These are phyloP conservation scores for Calonectria pauciramosa DNA, from an alignment of 2,329 filamentous ascomycete species.

Conservation along the genomic window DNA sequence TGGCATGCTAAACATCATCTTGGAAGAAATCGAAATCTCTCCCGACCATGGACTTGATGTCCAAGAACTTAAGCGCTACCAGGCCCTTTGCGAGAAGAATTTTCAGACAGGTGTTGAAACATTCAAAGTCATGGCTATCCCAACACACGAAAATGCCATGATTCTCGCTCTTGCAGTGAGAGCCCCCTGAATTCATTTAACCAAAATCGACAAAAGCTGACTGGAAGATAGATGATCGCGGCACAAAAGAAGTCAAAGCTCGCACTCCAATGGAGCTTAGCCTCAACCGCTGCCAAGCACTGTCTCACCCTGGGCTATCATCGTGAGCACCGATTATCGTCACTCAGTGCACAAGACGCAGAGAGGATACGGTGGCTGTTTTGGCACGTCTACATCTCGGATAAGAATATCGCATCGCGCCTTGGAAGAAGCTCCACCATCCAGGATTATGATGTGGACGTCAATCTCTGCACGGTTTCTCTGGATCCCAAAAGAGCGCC, in stretches of 20 bases:
- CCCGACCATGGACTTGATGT: neutral
- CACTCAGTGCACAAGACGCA: neutral
- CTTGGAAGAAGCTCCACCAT: constrained; percentile 10
- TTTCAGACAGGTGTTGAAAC: constrained; percentile 13
- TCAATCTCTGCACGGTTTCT: neutral
- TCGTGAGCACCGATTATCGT: neutral
- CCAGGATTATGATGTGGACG: constrained; percentile 18
- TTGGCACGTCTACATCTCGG: constrained; percentile 21
- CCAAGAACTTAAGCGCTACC: neutral
- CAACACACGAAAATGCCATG: constrained; percentile 14
- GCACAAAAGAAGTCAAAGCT: constrained; percentile 12
- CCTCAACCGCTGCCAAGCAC: constrained; percentile 14
- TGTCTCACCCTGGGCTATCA: constrained; percentile 19
- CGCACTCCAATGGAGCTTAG: constrained; percentile 17
- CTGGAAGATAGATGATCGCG: neutral
- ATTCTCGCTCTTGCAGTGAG: constrained; percentile 14
- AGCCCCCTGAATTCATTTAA: neutral
- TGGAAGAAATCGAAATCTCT: neutral
- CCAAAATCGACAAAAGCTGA: neutral
- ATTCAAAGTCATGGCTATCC: constrained; percentile 10
- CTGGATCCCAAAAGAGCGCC: neutral
- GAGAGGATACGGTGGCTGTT: constrained; percentile 11
- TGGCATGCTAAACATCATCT: constrained; percentile 8
- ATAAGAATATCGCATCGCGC: constrained; percentile 11
- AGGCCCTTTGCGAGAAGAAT: constrained; percentile 9